Conservation (phyloP, 805 yeast genomes). For the Teunomyces tritomae region DNA sequence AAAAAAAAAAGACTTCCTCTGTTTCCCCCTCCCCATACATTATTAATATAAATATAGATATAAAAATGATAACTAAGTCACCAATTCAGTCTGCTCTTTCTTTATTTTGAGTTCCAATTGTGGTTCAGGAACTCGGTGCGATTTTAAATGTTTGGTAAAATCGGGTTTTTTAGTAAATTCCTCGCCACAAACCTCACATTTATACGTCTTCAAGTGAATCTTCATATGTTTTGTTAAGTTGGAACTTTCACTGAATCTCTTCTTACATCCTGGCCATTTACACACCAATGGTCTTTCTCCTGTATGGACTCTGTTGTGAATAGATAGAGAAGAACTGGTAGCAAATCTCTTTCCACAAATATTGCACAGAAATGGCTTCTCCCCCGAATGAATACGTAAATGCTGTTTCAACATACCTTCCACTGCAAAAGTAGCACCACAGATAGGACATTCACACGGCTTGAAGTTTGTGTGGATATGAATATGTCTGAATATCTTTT, state of each 20-base stretch:
- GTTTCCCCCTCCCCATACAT: too few species aligned
- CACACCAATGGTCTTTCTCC: constrained; percentile 87
- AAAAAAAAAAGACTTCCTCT: too few species aligned
- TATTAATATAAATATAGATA: background rate
- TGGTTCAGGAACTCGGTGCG: constrained; percentile 4
- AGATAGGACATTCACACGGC: constrained; percentile 70
- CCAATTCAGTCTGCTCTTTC: background rate
- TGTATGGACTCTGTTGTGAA: constrained; percentile 83
- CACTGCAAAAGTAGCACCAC: constrained; percentile 73
- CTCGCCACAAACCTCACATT: constrained; percentile 52
- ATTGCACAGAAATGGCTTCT: constrained; percentile 76
- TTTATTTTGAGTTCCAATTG: constrained; percentile 1
- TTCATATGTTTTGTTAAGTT: constrained; percentile 86
- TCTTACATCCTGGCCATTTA: constrained; percentile 76
- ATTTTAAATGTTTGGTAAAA: constrained; percentile 36
- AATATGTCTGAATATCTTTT: constrained; percentile 80
- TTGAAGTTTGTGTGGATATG: constrained; percentile 84
- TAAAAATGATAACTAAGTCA: background rate
- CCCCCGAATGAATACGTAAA: constrained; percentile 82
- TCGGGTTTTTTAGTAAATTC: constrained; percentile 48
- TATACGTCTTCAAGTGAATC: constrained; percentile 58
- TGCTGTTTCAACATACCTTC: constrained; percentile 80
- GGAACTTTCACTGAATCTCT: constrained; percentile 83
- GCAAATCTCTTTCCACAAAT: constrained; percentile 77
- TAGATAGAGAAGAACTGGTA: constrained; percentile 76